Conservation (phyloP, 805 yeast species). For the Barnettozyma pratensis region DNA sequence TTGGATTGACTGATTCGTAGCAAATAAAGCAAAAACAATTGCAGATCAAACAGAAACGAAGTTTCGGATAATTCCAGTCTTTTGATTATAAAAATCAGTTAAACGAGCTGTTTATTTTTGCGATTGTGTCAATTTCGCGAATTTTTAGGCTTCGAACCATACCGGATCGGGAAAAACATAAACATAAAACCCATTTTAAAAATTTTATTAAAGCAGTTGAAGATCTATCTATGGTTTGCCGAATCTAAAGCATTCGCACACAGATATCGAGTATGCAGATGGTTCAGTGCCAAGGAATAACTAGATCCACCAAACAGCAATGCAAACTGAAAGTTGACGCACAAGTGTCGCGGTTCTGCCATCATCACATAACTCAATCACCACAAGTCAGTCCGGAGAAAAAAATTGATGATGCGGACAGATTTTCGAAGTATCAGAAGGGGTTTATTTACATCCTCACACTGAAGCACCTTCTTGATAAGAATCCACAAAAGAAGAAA, state of each 20-base stretch:
- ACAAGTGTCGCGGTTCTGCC: constrained; percentile 10
- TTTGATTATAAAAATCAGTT: background rate
- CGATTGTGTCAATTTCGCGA: background rate
- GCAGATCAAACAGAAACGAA: too few relatives aligned
- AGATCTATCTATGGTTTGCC: too few relatives aligned
- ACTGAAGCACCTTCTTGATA: constrained; percentile 14
- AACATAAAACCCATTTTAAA: background rate
- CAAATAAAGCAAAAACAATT: too few relatives aligned
- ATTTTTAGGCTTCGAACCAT: background rate
- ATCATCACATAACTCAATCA: constrained; percentile 13
- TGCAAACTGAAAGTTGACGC: constrained; percentile 12
- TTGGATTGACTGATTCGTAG: too few relatives aligned
- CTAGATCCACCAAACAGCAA: constrained; percentile 8
- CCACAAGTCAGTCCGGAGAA: background rate
- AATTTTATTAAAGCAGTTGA: too few relatives aligned
- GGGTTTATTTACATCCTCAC: constrained; percentile 25
- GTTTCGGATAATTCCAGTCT: too few relatives aligned
- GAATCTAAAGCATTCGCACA: too few relatives aligned
- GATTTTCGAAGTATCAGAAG: constrained; percentile 1
- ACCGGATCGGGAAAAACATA: background rate
- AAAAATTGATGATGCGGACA: background rate
- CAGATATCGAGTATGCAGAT: background rate
- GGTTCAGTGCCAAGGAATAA: constrained; percentile 18
- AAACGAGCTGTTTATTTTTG: too few relatives aligned
- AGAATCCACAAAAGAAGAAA: constrained; percentile 13